These are phyloP conservation scores for Saccharum hybrid DNA, from an alignment of 202 grass and related monocot species.

Conservation along the genomic window DNA sequence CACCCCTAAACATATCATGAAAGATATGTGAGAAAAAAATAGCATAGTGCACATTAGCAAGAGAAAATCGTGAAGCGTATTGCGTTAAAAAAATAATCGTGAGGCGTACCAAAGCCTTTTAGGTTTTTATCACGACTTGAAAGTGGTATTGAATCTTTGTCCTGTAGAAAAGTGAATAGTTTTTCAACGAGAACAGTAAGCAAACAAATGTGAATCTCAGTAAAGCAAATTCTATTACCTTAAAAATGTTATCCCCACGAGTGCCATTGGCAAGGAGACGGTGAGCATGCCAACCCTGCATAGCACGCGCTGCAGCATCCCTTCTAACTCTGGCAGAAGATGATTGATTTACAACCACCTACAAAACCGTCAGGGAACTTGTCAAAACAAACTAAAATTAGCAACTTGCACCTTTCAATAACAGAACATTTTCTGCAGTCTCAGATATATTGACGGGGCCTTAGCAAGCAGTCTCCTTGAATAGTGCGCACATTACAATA, in stretches of 20 bases:
- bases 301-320: slow-evolving; percentile 86
- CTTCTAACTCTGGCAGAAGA: slow-evolving; percentile 89
- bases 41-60: slow-evolving; percentile 4
- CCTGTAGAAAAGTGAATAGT: slow-evolving; percentile 53
- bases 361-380: slow-evolving; percentile 31
- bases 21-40: slow-evolving; percentile 40
- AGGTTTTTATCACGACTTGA: slow-evolving; percentile 72
- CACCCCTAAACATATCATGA: slow-evolving; percentile 51
- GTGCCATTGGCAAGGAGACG: slow-evolving; percentile 70
- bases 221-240: slow-evolving; percentile 50
- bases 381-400: slow-evolving; percentile 16
- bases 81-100: neutral
- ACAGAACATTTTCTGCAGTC: slow-evolving; percentile 10
- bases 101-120: slow-evolving; percentile 70
- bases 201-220: neutral
- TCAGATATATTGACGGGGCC: slow-evolving; percentile 17
- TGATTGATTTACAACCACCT: slow-evolving; percentile 59
- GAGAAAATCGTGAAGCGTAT: slow-evolving; percentile 44
- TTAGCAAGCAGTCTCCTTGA: slow-evolving; percentile 20
- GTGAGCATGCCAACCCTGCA: slow-evolving; percentile 95
- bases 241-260: slow-evolving; percentile 74
- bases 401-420: slow-evolving; percentile 30
- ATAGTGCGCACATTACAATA: slow-evolving; percentile 12
- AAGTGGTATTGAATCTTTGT: slow-evolving; percentile 63
- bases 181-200: slow-evolving; percentile 44